phyloP scores from a whole-genome alignment of 2,329 filamentous ascomycete species.

The Monosporascus cannonballus region DNA sequence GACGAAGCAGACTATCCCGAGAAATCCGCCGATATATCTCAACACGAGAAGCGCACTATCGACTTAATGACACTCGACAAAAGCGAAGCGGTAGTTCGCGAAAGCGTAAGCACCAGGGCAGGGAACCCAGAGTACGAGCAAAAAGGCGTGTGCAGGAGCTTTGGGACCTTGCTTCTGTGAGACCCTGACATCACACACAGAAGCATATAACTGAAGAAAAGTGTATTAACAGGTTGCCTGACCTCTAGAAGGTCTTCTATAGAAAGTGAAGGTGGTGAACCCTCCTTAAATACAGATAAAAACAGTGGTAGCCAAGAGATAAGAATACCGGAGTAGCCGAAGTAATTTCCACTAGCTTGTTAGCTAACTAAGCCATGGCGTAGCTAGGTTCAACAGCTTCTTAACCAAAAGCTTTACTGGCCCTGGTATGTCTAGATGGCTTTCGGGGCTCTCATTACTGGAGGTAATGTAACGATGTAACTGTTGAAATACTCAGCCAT shows the following conservation, averaged over 20 bases:
- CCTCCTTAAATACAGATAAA: too few relatives aligned
- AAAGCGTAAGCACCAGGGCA: conserved; percentile 7
- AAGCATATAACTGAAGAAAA: too few relatives aligned
- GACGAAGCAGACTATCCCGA: conserved; percentile 34
- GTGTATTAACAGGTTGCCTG: too few relatives aligned
- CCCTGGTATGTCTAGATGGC: conserved; percentile 24
- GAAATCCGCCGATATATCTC: conserved; percentile 22
- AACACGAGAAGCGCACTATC: conserved; percentile 31
- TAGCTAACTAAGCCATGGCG: too few relatives aligned
- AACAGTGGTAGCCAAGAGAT: too few relatives aligned
- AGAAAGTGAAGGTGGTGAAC: too few relatives aligned
- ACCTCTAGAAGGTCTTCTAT: too few relatives aligned
- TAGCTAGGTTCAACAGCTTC: too few relatives aligned
- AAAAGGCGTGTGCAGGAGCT: conserved; percentile 19
- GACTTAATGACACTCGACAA: conserved; percentile 36
- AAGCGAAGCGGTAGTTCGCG: conserved; percentile 24
- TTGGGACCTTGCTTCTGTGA: conserved; percentile 22
- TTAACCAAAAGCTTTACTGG: conserved; percentile 22
- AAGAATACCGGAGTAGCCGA: too few relatives aligned
- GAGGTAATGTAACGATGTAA: conserved; percentile 15
- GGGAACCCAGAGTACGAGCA: conserved; percentile 9
- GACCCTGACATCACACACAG: too few relatives aligned
- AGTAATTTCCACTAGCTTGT: too few relatives aligned
- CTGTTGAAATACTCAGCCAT: background rate
- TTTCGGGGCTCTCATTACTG: conserved; percentile 27